phyloP scores from a whole-genome alignment of 352 stramenopile species.

The Phytophthora litchii region DNA sequence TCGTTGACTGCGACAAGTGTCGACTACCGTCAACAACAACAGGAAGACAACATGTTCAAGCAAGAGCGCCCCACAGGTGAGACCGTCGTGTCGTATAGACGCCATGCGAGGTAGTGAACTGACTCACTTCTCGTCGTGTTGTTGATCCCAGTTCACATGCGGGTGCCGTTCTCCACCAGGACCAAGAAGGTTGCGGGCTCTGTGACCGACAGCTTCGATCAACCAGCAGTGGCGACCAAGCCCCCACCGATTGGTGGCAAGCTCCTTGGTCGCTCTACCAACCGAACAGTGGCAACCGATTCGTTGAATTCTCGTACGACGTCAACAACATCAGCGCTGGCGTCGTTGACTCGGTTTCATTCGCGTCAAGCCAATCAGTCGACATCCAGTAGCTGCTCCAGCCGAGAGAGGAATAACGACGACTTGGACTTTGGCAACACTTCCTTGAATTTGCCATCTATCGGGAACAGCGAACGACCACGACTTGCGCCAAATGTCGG shows the following conservation, averaged over 20 bases:
- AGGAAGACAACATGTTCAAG: slow-evolving; percentile 44
- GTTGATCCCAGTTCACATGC: slow-evolving; percentile 40
- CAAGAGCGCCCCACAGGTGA: slow-evolving; percentile 29
- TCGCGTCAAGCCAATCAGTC: slow-evolving; percentile 37
- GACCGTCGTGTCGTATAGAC: slow-evolving; percentile 17
- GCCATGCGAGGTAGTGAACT: not conserved
- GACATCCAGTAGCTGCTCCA: slow-evolving; percentile 28
- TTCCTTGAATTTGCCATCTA: slow-evolving; percentile 26
- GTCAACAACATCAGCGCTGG: slow-evolving; percentile 38
- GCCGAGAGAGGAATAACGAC: slow-evolving; percentile 22
- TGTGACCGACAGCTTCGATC: slow-evolving; percentile 39
- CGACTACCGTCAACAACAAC: slow-evolving; percentile 10
- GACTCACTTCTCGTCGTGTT: slow-evolving; percentile 18
- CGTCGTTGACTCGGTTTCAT: slow-evolving; percentile 56
- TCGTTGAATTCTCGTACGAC: slow-evolving; percentile 32
- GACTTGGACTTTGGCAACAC: slow-evolving; percentile 20
- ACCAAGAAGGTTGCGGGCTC: slow-evolving; percentile 38
- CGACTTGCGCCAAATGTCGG: slow-evolving; percentile 15
- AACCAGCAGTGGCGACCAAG: slow-evolving; percentile 17
- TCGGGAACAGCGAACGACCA: slow-evolving; percentile 26
- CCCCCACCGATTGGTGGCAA: slow-evolving; percentile 33
- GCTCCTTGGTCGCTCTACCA: slow-evolving; percentile 38
- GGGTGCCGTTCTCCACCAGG: slow-evolving; percentile 43
- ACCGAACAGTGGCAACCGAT: slow-evolving; percentile 30
- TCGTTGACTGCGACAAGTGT: slow-evolving; percentile 18